Conservation (phyloP, 306 rosid genomes). For the Cucurbita maxima region DNA sequence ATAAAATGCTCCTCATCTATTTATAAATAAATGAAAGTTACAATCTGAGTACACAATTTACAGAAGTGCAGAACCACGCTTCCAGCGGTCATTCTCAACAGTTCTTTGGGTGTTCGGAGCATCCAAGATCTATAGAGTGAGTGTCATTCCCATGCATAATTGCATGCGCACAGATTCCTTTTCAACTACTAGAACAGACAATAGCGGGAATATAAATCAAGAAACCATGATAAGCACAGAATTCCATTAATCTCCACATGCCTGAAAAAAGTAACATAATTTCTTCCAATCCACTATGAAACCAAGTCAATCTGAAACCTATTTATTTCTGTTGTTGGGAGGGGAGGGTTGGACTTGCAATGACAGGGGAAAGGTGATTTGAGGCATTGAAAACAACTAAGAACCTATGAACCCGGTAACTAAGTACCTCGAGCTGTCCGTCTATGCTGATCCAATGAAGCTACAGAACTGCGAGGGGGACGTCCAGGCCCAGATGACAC, state of each 20-base stretch:
- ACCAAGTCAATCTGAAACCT: constrained; percentile 1
- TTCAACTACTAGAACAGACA: not conserved
- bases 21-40: not conserved
- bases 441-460: constrained; percentile 19
- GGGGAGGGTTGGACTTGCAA: not conserved
- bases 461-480: constrained; percentile 22
- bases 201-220: not conserved
- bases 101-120: not conserved
- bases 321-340: not conserved
- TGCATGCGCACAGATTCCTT: not conserved
- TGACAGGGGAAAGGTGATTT: not conserved
- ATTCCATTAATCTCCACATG: not conserved
- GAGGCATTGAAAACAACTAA: not conserved
- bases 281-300: not conserved
- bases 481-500: constrained; percentile 33
- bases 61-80: not conserved
- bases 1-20: not conserved
- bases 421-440: constrained; percentile 62
- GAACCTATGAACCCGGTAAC: not conserved
- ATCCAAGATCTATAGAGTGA: not conserved
- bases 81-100: not conserved
- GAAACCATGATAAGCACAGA: not conserved
- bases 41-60: not conserved
- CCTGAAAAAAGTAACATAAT: not conserved
- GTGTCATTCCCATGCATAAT: not conserved